Evolutionary conservation across 2,329 filamentous ascomycete species (phyloP).

Genomic region (Epichloe sp.): DNA sequence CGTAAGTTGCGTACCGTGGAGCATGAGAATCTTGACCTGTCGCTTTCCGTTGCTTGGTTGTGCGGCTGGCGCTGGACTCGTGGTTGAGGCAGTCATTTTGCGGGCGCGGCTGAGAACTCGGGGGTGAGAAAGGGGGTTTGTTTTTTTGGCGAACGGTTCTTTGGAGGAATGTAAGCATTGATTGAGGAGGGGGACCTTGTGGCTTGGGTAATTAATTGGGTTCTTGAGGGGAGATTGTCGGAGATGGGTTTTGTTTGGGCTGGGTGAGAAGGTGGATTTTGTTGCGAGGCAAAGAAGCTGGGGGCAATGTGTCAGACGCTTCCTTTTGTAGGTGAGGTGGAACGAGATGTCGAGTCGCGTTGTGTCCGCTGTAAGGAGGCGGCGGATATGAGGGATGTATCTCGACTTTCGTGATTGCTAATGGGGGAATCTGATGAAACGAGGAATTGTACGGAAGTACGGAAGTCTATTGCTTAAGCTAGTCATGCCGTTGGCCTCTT

Average conservation of each 20-base stretch:
- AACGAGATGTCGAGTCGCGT: too few relatives aligned
- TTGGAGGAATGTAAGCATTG: background rate
- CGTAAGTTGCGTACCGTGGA: slow-evolving; percentile 43
- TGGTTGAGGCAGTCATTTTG: slow-evolving; percentile 1
- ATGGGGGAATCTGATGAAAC: too few relatives aligned
- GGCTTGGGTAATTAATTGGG: background rate
- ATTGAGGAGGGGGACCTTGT: background rate
- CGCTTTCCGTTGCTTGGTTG: slow-evolving; percentile 23
- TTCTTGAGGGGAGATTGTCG: background rate
- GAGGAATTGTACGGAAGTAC: too few relatives aligned
- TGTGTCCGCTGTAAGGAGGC: background rate
- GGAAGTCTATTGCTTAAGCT: too few relatives aligned
- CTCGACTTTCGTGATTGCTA: too few relatives aligned
- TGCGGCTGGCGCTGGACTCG: background rate
- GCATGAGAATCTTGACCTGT: slow-evolving; percentile 58
- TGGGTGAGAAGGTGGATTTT: slow-evolving; percentile 7
- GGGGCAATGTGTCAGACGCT: background rate
- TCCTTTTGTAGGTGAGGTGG: background rate
- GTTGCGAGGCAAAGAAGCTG: background rate
- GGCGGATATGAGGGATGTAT: background rate
- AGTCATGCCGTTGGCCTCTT: too few relatives aligned
- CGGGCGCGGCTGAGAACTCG: too few relatives aligned
- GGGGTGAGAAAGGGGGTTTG: background rate
- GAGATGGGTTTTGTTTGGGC: background rate
- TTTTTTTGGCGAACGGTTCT: background rate